Evolutionary conservation across 352 stramenopile genomes (phyloP).

Genomic region (Globisporangium camurandrum): DNA sequence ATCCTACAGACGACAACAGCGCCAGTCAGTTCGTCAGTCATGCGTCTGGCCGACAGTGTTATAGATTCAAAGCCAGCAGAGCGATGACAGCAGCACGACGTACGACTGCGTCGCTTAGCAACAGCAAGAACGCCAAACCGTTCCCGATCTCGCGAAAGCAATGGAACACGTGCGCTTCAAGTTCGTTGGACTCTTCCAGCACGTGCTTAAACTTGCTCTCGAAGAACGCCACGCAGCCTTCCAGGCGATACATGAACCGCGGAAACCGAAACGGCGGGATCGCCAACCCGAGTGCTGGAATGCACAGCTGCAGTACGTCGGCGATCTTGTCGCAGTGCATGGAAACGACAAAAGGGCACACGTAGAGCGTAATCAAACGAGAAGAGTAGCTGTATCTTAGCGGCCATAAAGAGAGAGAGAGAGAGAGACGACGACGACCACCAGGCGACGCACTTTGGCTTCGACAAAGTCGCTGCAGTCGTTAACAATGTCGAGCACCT

Average conservation of each 20-base stretch:
- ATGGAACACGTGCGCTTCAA: constrained; percentile 81
- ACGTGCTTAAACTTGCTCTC: constrained; percentile 77
- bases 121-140: constrained; percentile 47
- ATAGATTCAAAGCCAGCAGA: no score
- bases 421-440: no score
- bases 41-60: no score
- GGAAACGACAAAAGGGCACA: no score
- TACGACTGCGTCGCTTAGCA: constrained; percentile 33
- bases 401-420: no score
- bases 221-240: constrained; percentile 73
- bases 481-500: constrained; percentile 24
- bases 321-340: no score
- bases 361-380: no score
- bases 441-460: constrained; percentile 33
- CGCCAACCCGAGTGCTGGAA: constrained; percentile 56
- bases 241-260: constrained; percentile 32
- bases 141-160: constrained; percentile 77
- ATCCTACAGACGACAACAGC: constrained; percentile 2
- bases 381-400: no score
- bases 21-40: no score
- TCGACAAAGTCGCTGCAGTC: constrained; percentile 24
- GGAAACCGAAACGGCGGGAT: constrained; percentile 74
- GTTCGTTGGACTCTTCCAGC: constrained; percentile 67
- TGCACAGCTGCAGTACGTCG: constrained; percentile 61
- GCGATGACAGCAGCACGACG: neutral